Evolutionary conservation across 441 rosid genomes (phyloP), one percentile per base, ranked within the genome.

Genomic region (Pelargonium cotyledonis): DNA sequence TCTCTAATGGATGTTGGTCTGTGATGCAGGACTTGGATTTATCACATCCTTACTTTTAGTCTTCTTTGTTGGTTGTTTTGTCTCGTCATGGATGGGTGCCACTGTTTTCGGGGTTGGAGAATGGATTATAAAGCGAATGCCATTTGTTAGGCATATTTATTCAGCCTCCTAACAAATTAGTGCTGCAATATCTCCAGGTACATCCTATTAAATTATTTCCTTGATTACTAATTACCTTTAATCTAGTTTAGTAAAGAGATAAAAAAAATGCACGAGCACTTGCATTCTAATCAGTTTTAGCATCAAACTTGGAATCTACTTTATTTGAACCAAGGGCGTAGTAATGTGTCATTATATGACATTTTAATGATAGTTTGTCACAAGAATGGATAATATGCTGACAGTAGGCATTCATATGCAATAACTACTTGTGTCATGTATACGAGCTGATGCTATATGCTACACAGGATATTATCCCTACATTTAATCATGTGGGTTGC

Each of bases 51-150:
- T 91, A 61, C 76, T 87, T 14, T 94, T 94, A 75, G 88, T 91
- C 60, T 89, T 91, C 84, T 85, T 89, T 73, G 88, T 89, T 21
- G 98, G 98, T 15, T 85, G 89, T 70, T 94, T 94, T 78, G 90
- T 89, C 73, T 94, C 98, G 8, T 94, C 96, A n/a, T 94, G 97
- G 98, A 55, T 91, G 72, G 98, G 98, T 15, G 87, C 98, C 63
- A 83, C 91, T 11, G 85, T 94, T 71, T 83, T 91, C 82, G 86
- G 89, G 77, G 49, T 94, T 65, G 97, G 98, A 57, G 96, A 94
- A 76, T 91, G 97, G 98, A 82, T 94, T 80, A 94, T 94, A 71
- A 89, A 86, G 83, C 80, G 86, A 71, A 94, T 94, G 99, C 97
- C 99, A 26, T 88, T 94, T 72, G 89, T 91, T 68, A 89, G 77